Evolutionary conservation across 139 green algal species (phyloP).

Genomic region (Chlorella ohadii): DNA sequence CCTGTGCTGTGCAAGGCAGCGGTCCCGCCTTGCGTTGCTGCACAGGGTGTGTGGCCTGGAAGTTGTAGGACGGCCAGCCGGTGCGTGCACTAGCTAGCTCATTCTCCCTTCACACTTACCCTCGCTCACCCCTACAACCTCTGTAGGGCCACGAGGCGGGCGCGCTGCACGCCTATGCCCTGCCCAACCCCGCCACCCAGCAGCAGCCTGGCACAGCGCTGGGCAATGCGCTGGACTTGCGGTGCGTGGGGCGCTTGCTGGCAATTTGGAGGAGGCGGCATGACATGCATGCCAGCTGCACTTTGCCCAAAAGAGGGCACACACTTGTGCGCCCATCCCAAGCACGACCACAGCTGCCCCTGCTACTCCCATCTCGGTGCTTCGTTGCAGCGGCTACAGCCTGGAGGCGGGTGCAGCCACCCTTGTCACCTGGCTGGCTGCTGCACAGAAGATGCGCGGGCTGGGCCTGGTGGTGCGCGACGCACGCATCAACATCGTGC

Average conservation of each 20-base stretch:
- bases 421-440: constrained; percentile 39
- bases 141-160: constrained; percentile 6
- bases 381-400: constrained; percentile 11
- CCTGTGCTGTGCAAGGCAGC: no score
- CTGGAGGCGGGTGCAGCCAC: constrained; percentile 5
- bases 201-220: not conserved
- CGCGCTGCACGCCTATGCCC: constrained; percentile 24
- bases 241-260: not conserved
- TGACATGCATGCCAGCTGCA: no score
- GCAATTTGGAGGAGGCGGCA: no score
- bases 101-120: no score
- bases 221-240: constrained; percentile 28
- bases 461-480: constrained; percentile 21
- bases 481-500: constrained; percentile 20
- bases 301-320: no score
- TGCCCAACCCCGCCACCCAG: constrained; percentile 20
- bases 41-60: no score
- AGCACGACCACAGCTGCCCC: no score
- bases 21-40: no score
- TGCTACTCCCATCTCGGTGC: not conserved
- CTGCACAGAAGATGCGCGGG: constrained; percentile 2
- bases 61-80: no score
- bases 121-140: no score
- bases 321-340: no score
- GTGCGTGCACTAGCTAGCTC: no score